Evolutionary conservation across 352 stramenopile species (phyloP).

Genomic region (Peronosclerospora sorghi): DNA sequence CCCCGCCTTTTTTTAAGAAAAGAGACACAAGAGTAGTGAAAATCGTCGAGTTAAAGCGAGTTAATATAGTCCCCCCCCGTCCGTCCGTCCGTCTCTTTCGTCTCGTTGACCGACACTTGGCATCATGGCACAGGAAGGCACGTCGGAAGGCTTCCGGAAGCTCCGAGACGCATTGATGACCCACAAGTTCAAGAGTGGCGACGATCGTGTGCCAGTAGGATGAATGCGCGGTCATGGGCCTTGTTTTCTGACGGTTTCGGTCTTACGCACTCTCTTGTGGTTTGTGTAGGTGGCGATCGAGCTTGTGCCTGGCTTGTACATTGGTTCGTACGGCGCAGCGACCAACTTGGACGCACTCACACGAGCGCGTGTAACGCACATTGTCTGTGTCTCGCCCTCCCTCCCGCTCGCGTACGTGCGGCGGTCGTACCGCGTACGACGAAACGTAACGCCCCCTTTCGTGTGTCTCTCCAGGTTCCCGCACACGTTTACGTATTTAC

Average conservation of each 20-base stretch:
- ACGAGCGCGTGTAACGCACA: conserved; percentile 33
- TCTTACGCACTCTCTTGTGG: no score
- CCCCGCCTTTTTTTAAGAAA: no score
- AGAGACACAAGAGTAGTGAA: neutral
- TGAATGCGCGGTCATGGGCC: neutral
- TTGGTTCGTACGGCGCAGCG: conserved; percentile 56
- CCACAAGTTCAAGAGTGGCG: conserved; percentile 27
- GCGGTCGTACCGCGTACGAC: neutral
- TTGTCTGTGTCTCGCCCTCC: conserved; percentile 40
- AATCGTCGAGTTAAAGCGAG: neutral
- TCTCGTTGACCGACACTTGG: neutral
- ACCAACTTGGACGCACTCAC: conserved; percentile 36
- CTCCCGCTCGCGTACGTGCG: conserved; percentile 30
- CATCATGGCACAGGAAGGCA: conserved; percentile 7
- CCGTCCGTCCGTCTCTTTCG: no score
- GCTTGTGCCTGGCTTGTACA: conserved; percentile 32
- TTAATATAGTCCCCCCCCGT: no score
- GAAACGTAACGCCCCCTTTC: neutral
- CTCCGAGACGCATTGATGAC: conserved; percentile 46
- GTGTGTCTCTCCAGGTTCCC: conserved; percentile 22
- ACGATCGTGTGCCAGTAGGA: conserved; percentile 35
- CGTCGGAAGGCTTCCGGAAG: conserved; percentile 34
- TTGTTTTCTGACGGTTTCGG: no score
- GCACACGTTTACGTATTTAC: conserved; percentile 40
- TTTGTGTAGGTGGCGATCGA: conserved; percentile 21